phyloP scores from a whole-genome alignment of 1,284 basidiomycete species.

The Abortiporus biennis region DNA sequence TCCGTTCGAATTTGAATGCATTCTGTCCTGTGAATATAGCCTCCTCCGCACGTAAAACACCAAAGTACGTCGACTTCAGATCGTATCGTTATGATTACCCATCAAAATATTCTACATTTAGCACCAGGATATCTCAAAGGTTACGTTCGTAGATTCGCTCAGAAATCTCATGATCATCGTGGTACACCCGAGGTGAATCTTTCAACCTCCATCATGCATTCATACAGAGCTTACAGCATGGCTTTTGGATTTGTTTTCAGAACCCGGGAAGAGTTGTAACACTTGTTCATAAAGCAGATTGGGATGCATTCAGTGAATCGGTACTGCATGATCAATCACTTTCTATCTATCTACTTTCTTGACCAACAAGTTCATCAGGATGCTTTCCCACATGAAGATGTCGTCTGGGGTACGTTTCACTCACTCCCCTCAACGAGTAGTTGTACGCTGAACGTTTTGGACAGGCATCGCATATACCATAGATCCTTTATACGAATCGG shows the following conservation, averaged over 20 bases:
- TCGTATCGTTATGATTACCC: neutral
- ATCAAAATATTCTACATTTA: conserved; percentile 24
- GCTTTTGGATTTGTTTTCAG: conserved; percentile 27
- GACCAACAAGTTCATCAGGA: conserved; percentile 37
- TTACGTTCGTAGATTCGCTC: conserved; percentile 82
- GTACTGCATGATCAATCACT: conserved; percentile 29
- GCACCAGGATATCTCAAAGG: conserved; percentile 81
- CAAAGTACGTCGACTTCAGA: conserved; percentile 40
- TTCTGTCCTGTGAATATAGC: conserved; percentile 33
- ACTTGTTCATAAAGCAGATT: conserved; percentile 79
- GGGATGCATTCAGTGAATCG: conserved; percentile 63
- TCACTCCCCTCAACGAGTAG: neutral
- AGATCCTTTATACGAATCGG: conserved; percentile 63
- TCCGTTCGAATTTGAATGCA: neutral
- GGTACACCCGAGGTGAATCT: conserved; percentile 66
- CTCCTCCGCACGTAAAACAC: conserved; percentile 61
- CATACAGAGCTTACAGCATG: neutral
- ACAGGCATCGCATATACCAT: conserved; percentile 79
- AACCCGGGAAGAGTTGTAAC: conserved; percentile 85
- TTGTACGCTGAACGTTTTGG: neutral
- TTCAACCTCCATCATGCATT: neutral
- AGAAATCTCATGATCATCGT: conserved; percentile 83
- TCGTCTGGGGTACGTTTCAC: conserved; percentile 70
- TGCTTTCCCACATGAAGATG: conserved; percentile 70
- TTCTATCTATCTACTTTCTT: neutral